Base-by-base conservation (phyloP, 345 rosid species). In the Eutrema japonicum region DNA sequence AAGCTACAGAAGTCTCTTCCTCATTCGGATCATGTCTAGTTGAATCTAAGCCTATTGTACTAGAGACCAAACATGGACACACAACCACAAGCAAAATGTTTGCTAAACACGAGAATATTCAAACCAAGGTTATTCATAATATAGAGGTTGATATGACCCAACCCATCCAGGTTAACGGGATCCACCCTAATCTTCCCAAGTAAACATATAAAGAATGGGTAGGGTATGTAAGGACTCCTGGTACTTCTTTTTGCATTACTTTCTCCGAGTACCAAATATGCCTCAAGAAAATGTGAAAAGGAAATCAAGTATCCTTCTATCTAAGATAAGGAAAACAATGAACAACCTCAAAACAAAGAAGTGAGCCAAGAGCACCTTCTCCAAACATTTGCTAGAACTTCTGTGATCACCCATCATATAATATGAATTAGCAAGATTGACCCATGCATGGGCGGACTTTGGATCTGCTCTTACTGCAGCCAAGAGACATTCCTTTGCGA, bases 381-480 rank as follows among this genome's bases (percentile, higher is more conserved):
- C 98, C 93, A 95, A 87, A 83, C 99, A 95, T 79, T 90, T 90
- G 86, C 85, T 81, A 67, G 98, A 86, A 68, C 92, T 95, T 79
- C 86, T 84, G 80, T 90, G 86, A 82, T 92, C 99, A 43, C 92
- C 92, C 56, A 71, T 76, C 84, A 87, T 72, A 80, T 77, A 82
- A 72, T 86, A 90, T 64, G 96, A 96, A 78, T 86, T 83, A 43
- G 96, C 97, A 64, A 94, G 92, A 83, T 88, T 94, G 50, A 82
- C 90, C 99, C 99, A 95, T 16, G 77, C 66, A 82, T 94, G 99
- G 27, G 96, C 86, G 29, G 96, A 87, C 80, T 86, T 94, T 8
- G 96, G 92, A 77, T 92, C 99, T 68, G 85, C 76, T 56, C 61
- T 79, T 84, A 96, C 87, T 86, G 59, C 56, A 66, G 83, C 89